Conservation (phyloP, 257 asterid species). For the Petrea volubilis region DNA sequence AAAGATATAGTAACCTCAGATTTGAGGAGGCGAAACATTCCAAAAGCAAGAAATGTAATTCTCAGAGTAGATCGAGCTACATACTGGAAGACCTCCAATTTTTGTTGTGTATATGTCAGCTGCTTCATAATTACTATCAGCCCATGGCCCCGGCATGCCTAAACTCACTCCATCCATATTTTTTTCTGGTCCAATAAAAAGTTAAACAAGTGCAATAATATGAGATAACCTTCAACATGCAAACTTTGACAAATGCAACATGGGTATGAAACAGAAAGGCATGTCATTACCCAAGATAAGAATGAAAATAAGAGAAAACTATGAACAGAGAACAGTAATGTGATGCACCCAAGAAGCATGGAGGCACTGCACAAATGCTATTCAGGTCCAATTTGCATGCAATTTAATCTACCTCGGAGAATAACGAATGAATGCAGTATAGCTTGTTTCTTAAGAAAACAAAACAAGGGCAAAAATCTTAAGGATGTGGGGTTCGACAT, state of each 20-base stretch:
- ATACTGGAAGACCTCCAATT: slow-evolving; percentile 90
- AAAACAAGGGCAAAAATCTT: too few relatives aligned
- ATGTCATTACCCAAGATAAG: neutral
- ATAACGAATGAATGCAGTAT: neutral
- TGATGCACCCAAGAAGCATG: neutral
- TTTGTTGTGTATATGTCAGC: slow-evolving; percentile 88
- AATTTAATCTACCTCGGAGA: neutral
- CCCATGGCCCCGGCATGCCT: slow-evolving; percentile 97
- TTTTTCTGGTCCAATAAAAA: slow-evolving; percentile 16
- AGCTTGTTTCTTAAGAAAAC: neutral
- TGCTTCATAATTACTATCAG: slow-evolving; percentile 66
- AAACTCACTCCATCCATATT: slow-evolving; percentile 62
- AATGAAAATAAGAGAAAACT: neutral
- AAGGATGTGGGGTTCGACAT: too few relatives aligned
- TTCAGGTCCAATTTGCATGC: neutral
- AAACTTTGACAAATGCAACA: neutral
- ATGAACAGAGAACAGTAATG: neutral
- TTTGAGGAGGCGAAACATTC: neutral
- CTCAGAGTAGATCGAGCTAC: slow-evolving; percentile 25
- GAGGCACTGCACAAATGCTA: neutral
- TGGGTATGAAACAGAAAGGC: neutral
- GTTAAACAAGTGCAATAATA: neutral
- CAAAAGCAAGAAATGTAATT: neutral
- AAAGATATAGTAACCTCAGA: slow-evolving; percentile 2
- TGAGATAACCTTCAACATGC: neutral